Base-by-base conservation (phyloP, 768 basidiomycete species). In the Neoboletus subvelutipes region DNA sequence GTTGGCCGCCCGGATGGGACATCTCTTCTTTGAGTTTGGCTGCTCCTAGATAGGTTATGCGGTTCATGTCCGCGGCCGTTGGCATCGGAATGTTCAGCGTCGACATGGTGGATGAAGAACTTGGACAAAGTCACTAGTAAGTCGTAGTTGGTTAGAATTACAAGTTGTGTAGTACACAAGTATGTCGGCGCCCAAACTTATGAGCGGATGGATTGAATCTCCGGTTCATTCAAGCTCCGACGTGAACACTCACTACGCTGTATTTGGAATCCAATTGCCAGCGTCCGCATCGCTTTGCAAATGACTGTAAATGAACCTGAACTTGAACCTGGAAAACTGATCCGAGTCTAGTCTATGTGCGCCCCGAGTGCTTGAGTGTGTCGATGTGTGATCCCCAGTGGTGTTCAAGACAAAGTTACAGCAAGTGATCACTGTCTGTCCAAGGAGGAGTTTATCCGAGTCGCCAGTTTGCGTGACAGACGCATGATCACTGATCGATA, bases 21-120 rank as follows among this genome's bases (percentile, higher is more conserved):
- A 63, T 56, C 39, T 66, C 71, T 45, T 58, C 61, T 28, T 59
- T 72, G 54, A 73, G 62, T 45, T 62, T 64, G 26, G 67, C 60
- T 39, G 72, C 72, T 15, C 64, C 65, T 20, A 46, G 43, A 59
- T 72, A 72, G 8, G 68, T 69, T 8, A 73, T 22, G 31, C 59
- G 67, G 56, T 52, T 67, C 18, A 73, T 49, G 43, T 73, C 70
- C 42, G 55, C 48, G 18, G 59, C 55, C 5, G 67, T 70, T 54
- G 66, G 64, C 64, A 63, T 57, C 2, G 60, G 58, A 46, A 61
- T 59, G 29, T 61, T 56, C 39, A n/a, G n/a, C n/a, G 37, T 31
- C 31, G 66, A 60, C 70, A 66, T 67, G 46, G 20, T 56, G 55
- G 41, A 18, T 33, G 41, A 34, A 58, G 26, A 42, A 40, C 18